Base-by-base conservation (phyloP, 192 early-diverging fungal species). In the Backusella morwellensis region DNA sequence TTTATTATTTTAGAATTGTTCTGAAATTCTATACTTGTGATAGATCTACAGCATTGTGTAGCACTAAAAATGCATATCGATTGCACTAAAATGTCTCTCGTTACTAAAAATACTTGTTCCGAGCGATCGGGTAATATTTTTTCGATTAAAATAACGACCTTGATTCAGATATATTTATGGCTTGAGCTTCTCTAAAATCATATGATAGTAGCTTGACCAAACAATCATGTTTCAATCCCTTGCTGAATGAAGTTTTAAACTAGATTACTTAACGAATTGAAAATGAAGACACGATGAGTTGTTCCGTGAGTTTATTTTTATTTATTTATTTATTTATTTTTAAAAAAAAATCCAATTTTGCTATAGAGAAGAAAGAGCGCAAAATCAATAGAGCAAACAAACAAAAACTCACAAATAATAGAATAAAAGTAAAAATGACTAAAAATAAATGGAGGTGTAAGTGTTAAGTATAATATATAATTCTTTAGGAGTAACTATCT, bases 401-500 rank as follows among this genome's bases (percentile, higher is more conserved):
- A 38, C 19, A 36, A 40, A 68, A 38, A 32, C 23, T 17, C 3
- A 34, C 23, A 67, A 29, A 23, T 29, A 66, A 6, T 11, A 67
- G 29, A 67, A 67, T 17, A 68, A 68, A n/a, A 35, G n/a, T 36
- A 38, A 68, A 68, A 21, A 8, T 36, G 17, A 35, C 21, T 11
- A 36, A 69, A 69, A 41, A 70, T 23, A 38, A 70, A 70, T 12
- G 21, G 23, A 40, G 26, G n/a, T 69, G 23, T 21, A 38, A 35
- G 21, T 36, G n/a, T 36, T 36, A 36, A 38, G n/a, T 69, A 21
- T 36, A 38, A 36, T 69, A 69, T n/a, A n/a, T 38, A 15, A 40
- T 38, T 68, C n/a, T n/a, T 69, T 69, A 69, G 21, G 35, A 21
- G 34, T 35, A 21, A 21, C 68, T 69, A 70, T 70, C 68, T 23